Evolutionary conservation across 108 stramenopile genomes (phyloP).

Genomic region (Cyclotella cryptica): DNA sequence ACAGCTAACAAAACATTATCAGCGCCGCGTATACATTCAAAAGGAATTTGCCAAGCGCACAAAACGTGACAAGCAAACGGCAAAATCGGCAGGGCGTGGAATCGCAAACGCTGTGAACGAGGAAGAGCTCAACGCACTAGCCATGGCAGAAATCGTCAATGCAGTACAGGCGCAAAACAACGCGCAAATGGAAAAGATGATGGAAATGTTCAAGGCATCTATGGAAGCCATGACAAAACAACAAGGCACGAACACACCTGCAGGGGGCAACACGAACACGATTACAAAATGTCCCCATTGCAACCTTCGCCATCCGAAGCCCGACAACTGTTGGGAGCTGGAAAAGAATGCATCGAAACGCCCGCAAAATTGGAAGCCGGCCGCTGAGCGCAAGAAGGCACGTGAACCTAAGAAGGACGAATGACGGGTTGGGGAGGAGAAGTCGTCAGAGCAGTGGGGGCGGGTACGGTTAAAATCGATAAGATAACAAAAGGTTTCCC

Average conservation of each 20-base stretch:
- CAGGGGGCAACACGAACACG: background rate
- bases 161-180: too few species aligned
- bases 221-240: background rate
- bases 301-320: constrained; percentile 8
- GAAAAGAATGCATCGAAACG: background rate
- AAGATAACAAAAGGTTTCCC: constrained; percentile 4
- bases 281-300: background rate
- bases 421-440: constrained; percentile 2
- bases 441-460: constrained; percentile 1
- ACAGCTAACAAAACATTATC: constrained; percentile 1
- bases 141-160: constrained; percentile 1
- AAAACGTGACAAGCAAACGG: constrained; percentile 2
- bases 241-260: background rate
- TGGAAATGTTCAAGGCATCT: too few species aligned
- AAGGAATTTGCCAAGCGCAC: constrained; percentile 5
- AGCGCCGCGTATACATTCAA: background rate
- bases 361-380: constrained; percentile 1
- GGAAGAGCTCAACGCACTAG: background rate
- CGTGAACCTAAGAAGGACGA: background rate
- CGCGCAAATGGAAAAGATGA: too few species aligned
- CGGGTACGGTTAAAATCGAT: background rate
- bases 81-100: background rate
- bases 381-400: background rate
- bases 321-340: constrained; percentile 6
- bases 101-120: background rate